Base-by-base conservation (phyloP, 768 basidiomycete genomes). In the Mycena capillaripes region DNA sequence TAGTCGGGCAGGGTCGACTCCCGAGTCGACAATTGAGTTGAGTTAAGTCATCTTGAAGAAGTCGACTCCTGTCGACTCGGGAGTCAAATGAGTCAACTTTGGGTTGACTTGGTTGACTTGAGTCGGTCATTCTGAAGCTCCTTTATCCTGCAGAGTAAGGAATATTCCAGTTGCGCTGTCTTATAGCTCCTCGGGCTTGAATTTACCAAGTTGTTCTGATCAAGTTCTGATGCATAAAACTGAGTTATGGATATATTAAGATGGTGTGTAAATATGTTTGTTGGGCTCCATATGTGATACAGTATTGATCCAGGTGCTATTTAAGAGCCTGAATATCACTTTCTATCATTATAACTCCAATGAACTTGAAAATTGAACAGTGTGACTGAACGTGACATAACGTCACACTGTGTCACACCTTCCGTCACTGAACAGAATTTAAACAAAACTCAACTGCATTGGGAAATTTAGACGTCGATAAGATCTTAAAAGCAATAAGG, bases 251-350 rank as follows among this genome's bases (percentile, higher is more conserved):
- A 12, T n/a, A n/a, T n/a, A 29, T 27, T 29, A 53, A 9, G 27
- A 53, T 53, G 8, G 50, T 50, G n/a, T 50, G 48, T n/a, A 50
- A 53, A 53, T 53, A 53, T 53, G n/a, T n/a, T n/a, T n/a, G n/a
- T n/a, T n/a, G n/a, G n/a, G n/a, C n/a, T n/a, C n/a, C n/a, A n/a
- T n/a, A n/a, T n/a, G n/a, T n/a, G n/a, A n/a, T n/a, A n/a, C n/a
- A n/a, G n/a, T n/a, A n/a, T n/a, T n/a, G n/a, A n/a, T n/a, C n/a
- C n/a, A n/a, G n/a, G n/a, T n/a, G n/a, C n/a, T n/a, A n/a, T n/a
- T n/a, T n/a, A n/a, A 50, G 48, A 50, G 14, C 48, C 48, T 50
- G 48, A n/a, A n/a, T n/a, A 50, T 50, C 48, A 23, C 14, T 25
- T 50, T 23, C 48, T 50, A 50, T 50, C 14, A 50, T 2, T 50